Base-by-base conservation (phyloP, 352 stramenopile genomes). In the Phytophthora constricta region DNA sequence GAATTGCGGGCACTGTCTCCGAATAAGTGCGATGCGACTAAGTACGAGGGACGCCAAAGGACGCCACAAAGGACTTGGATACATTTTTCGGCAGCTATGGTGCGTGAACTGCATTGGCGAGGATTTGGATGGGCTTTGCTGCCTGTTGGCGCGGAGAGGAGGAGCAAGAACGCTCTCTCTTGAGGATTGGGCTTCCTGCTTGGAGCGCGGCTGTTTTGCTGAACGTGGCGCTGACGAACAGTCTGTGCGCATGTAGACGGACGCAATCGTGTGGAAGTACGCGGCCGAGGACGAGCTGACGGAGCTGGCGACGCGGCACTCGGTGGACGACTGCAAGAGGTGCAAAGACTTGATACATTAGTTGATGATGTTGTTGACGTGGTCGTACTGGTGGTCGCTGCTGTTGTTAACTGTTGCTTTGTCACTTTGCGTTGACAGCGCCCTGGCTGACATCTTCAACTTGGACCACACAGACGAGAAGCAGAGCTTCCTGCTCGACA, bases 211-310 rank as follows among this genome's bases (percentile, higher is more conserved):
- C n/a, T n/a, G n/a, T n/a, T n/a, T n/a, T n/a, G n/a, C n/a, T n/a
- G n/a, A n/a, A n/a, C n/a, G n/a, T n/a, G n/a, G n/a, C n/a, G 23
- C 39, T 48, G 58, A 60, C 43, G 28, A 16, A 56, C 17, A 33
- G 11, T 67, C 47, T 62, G 7, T 74, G 51, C 31, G 53, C 20
- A 33, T 58, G 11, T 45, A 85, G 76, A 84, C 74, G 7, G 81
- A 90, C 27, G 58, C 81, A 41, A 81, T 90, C 52, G 80, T 87
- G 70, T 92, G 80, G 80, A 88, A 76, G 51, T 60, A 76, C 52
- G 77, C 76, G 57, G 80, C 43, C 14, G 68, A 87, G 51, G 41
- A 56, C 28, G 70, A 89, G 11, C 54, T 90, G 51, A 66, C 53
- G 60, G 49, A 52, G 11, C 63, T 91, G 23, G 72, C 67, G 14